A percentile compares a stretch with the other conserved stretches of the same genome.
Conservation (phyloP, 345 rosid species). For the Pelargonium nanum region DNA sequence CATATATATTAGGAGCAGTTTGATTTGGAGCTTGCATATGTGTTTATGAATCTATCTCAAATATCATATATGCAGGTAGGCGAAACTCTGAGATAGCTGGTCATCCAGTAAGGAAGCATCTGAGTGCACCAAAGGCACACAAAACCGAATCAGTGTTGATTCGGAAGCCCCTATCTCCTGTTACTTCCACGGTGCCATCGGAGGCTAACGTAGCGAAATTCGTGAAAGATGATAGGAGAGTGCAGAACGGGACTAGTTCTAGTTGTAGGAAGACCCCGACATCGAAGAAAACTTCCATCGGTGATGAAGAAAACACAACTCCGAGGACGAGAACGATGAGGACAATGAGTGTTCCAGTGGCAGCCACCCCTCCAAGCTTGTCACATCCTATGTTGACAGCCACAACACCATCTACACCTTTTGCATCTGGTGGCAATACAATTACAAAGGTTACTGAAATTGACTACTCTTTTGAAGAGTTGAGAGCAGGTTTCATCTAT, state of each 20-base stretch:
- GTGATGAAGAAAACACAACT: conserved; percentile 25
- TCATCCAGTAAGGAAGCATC: conserved; percentile 26
- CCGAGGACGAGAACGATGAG: no score
- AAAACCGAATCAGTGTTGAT: conserved; percentile 19
- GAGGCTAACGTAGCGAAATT: conserved; percentile 36
- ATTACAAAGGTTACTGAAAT: conserved; percentile 6
- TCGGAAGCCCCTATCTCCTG: conserved; percentile 56
- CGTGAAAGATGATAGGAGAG: conserved; percentile 25
- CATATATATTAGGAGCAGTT: no score
- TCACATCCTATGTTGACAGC: conserved; percentile 50
- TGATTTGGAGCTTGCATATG: background rate
- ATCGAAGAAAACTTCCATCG: conserved; percentile 6
- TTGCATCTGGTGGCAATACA: conserved; percentile 6
- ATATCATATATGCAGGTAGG: conserved; percentile 26
- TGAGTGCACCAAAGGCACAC: conserved; percentile 19
- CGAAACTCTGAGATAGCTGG: conserved; percentile 46
- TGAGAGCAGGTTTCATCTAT: conserved; percentile 18
- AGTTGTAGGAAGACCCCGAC: background rate
- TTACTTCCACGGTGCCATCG: conserved; percentile 25
- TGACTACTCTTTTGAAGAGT: conserved; percentile 42
- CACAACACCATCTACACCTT: conserved; percentile 48
- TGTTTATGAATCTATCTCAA: background rate
- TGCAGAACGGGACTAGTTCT: background rate
- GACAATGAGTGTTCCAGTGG: conserved; percentile 23
- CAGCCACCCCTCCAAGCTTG: conserved; percentile 36